Conservation (phyloP, 176 grass and related monocot genomes). For the Carex littledalei region DNA sequence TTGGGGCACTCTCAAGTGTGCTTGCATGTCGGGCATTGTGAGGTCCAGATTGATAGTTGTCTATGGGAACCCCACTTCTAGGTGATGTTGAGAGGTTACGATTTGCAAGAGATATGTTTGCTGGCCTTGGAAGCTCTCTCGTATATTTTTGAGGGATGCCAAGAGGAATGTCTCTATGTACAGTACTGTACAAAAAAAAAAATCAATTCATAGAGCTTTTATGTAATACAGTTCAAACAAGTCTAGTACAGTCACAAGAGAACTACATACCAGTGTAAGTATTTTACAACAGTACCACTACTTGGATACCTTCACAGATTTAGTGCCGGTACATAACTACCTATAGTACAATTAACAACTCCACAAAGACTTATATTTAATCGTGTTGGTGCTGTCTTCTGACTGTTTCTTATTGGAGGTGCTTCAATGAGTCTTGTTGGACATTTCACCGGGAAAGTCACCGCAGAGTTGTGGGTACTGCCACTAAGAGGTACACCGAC, state of each 20-base stretch:
- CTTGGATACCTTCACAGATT: not conserved
- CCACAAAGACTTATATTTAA: not conserved
- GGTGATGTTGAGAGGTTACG: conserved; percentile 58
- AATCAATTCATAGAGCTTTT: too few species aligned
- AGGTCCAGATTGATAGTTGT: conserved; percentile 49
- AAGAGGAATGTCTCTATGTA: conserved; percentile 46
- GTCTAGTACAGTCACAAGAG: not conserved
- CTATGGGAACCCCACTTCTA: conserved; percentile 33
- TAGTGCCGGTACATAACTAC: not conserved
- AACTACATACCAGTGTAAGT: not conserved
- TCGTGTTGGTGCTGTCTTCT: not conserved
- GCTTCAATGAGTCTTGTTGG: not conserved
- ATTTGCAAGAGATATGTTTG: conserved; percentile 39
- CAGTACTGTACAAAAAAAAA: conserved; percentile 43
- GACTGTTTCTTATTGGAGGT: not conserved
- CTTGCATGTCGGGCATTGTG: conserved; percentile 48
- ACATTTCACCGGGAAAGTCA: not conserved
- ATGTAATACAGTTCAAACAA: not conserved
- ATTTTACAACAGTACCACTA: not conserved
- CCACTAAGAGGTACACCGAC: not conserved
- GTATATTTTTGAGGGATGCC: conserved; percentile 39
- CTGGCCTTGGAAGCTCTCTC: conserved; percentile 44
- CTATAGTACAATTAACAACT: not conserved
- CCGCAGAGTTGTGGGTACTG: not conserved
- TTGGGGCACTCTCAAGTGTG: conserved; percentile 70